phyloP scores from a whole-genome alignment of 2,329 filamentous ascomycete genomes.

The Cladosporium sp. region DNA sequence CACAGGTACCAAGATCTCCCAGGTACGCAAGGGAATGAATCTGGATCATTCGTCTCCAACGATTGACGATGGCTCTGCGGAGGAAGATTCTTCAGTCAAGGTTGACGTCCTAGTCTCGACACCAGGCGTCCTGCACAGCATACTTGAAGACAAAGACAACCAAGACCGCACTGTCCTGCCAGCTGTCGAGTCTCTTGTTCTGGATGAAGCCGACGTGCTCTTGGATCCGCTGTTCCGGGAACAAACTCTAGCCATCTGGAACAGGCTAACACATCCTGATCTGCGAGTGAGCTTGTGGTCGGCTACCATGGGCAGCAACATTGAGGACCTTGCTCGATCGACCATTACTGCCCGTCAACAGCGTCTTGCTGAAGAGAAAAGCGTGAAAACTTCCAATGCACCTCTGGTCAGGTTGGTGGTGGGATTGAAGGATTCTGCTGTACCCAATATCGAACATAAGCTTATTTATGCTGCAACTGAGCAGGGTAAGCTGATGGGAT shows the following conservation, averaged over 20 bases:
- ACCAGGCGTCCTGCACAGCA: constrained; percentile 74
- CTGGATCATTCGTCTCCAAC: constrained; percentile 42
- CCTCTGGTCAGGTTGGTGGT: constrained; percentile 82
- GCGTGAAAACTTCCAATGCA: constrained; percentile 19
- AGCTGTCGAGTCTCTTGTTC: constrained; percentile 64
- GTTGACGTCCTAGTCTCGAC: constrained; percentile 80
- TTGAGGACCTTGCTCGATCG: constrained; percentile 75
- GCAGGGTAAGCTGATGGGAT: constrained; percentile 85
- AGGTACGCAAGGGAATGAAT: constrained; percentile 84
- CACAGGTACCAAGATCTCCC: constrained; percentile 75
- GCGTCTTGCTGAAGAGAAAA: constrained; percentile 23
- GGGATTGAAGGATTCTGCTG: constrained; percentile 92
- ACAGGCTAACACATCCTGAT: constrained; percentile 67
- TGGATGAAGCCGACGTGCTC: constrained; percentile 95
- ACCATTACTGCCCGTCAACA: constrained; percentile 59
- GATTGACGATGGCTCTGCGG: constrained; percentile 41
- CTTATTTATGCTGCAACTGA: constrained; percentile 91
- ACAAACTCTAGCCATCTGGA: constrained; percentile 84
- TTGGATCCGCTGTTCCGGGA: constrained; percentile 87
- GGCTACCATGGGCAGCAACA: constrained; percentile 92
- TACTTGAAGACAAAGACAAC: constrained; percentile 56
- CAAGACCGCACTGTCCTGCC: constrained; percentile 36
- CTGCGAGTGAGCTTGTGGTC: constrained; percentile 86
- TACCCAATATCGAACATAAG: constrained; percentile 87
- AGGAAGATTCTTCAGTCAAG: constrained; percentile 58